Evolutionary conservation across 805 yeast genomes (phyloP).

Genomic region (Nematodospora valgi): DNA sequence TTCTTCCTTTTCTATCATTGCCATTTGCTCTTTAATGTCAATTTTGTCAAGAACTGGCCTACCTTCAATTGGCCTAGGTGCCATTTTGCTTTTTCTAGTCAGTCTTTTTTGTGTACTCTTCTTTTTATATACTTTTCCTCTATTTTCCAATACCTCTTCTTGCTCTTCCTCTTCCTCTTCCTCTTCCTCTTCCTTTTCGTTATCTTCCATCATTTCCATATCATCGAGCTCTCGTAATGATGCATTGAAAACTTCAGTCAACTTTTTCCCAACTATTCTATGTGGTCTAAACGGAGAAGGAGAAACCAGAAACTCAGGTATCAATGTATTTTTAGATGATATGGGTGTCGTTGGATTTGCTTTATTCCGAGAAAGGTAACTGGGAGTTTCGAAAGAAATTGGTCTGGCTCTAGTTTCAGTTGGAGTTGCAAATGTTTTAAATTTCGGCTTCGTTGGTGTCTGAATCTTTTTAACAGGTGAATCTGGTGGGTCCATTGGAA

Average conservation of each 20-base stretch:
- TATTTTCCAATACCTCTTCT: constrained; percentile 9
- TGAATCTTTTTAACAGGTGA: constrained; percentile 8
- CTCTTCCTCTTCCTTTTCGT: constrained; percentile 9
- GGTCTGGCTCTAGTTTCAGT: neutral
- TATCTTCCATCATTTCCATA: constrained; percentile 11
- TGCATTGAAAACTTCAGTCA: constrained; percentile 49
- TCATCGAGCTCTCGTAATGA: constrained; percentile 13
- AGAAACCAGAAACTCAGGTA: constrained; percentile 32
- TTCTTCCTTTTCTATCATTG: constrained; percentile 27
- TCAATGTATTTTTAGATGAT: neutral
- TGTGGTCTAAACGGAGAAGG: constrained; percentile 45
- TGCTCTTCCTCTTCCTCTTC: constrained; percentile 12
- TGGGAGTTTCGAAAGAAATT: constrained; percentile 8
- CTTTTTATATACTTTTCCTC: constrained; percentile 15
- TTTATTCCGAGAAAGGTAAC: constrained; percentile 2
- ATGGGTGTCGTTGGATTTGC: constrained; percentile 5
- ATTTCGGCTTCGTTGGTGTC: constrained; percentile 11
- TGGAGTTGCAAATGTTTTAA: constrained; percentile 3
- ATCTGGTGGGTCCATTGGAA: constrained; percentile 8
- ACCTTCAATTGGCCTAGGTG: constrained; percentile 29
- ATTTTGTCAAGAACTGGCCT: constrained; percentile 32
- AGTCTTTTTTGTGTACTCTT: constrained; percentile 50
- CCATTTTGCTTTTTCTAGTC: constrained; percentile 47
- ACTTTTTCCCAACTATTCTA: constrained; percentile 22
- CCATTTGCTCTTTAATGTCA: constrained; percentile 42